Evolutionary conservation across 2,329 filamentous ascomycete genomes (phyloP).

Genomic region (Trichoderma lentiforme): DNA sequence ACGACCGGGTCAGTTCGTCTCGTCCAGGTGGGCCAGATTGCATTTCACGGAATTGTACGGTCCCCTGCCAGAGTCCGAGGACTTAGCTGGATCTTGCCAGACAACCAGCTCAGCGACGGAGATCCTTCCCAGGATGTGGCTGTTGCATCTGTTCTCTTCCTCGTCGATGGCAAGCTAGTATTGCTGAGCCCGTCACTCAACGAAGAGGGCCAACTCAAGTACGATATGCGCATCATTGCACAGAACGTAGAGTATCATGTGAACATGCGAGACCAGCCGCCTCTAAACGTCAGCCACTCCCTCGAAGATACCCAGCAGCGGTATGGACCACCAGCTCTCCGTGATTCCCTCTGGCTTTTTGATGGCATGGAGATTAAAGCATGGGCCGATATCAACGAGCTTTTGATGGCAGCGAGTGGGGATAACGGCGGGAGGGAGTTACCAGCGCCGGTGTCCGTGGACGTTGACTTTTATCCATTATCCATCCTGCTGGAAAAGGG

Average conservation of each 20-base stretch:
- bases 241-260: slow-evolving; percentile 96
- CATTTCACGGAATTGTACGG: slow-evolving; percentile 91
- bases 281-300: slow-evolving; percentile 33
- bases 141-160: slow-evolving; percentile 86
- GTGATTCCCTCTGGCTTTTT: slow-evolving; percentile 92
- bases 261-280: slow-evolving; percentile 80
- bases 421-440: slow-evolving; percentile 66
- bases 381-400: slow-evolving; percentile 85
- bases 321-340: slow-evolving; percentile 50
- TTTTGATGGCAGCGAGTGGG: slow-evolving; percentile 67
- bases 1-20: slow-evolving; percentile 68
- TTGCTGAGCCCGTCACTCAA: slow-evolving; percentile 83
- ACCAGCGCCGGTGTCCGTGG: slow-evolving; percentile 70
- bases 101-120: slow-evolving; percentile 81
- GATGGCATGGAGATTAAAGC: slow-evolving; percentile 81
- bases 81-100: slow-evolving; percentile 92
- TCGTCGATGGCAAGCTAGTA: slow-evolving; percentile 97
- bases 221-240: slow-evolving; percentile 95
- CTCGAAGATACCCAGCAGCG: slow-evolving; percentile 26
- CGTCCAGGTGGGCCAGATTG: slow-evolving; percentile 95
- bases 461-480: slow-evolving; percentile 92
- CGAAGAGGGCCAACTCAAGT: slow-evolving; percentile 82
- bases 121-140: slow-evolving; percentile 95
- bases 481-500: slow-evolving; percentile 86
- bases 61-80: slow-evolving; percentile 89